phyloP scores from a whole-genome alignment of 2,329 filamentous ascomycete species.

The Fusarium sp. region DNA sequence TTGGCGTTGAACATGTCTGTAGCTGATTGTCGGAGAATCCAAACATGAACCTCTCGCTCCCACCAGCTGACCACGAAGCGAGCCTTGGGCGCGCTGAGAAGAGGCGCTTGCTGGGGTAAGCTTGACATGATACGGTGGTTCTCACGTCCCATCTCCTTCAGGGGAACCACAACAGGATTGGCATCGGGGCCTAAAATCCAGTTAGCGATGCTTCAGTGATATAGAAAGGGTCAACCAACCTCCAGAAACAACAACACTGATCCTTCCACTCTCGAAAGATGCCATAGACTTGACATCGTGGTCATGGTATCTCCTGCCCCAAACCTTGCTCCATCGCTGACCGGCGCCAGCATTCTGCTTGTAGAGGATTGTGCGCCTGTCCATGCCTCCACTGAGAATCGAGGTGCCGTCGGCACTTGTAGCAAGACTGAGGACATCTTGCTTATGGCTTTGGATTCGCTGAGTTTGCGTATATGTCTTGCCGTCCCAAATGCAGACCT shows the following conservation, averaged over 20 bases:
- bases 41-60: constrained; percentile 88
- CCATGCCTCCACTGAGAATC: constrained; percentile 92
- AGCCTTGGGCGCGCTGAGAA: constrained; percentile 78
- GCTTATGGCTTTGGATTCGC: constrained; percentile 85
- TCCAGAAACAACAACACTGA: constrained; percentile 92
- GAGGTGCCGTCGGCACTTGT: constrained; percentile 82
- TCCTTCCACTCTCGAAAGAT: constrained; percentile 83
- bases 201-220: constrained; percentile 3
- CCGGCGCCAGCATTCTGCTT: constrained; percentile 71
- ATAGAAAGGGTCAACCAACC: constrained; percentile 65
- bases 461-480: constrained; percentile 91
- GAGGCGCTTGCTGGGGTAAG: constrained; percentile 81
- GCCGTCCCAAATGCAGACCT: constrained; percentile 93
- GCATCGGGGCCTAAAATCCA: constrained; percentile 79
- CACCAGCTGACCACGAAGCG: constrained; percentile 91
- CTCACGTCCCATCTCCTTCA: constrained; percentile 80
- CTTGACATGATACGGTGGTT: constrained; percentile 85
- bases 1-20: constrained; percentile 57
- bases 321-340: constrained; percentile 85
- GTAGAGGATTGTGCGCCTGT: constrained; percentile 87
- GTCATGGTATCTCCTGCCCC: constrained; percentile 86
- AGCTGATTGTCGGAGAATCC: constrained; percentile 67
- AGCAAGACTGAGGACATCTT: constrained; percentile 91
- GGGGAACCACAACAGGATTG: constrained; percentile 82
- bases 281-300: constrained; percentile 97